These are phyloP conservation scores for Avicennia marina DNA, from an alignment of 257 asterid species.

Conservation along the genomic window DNA sequence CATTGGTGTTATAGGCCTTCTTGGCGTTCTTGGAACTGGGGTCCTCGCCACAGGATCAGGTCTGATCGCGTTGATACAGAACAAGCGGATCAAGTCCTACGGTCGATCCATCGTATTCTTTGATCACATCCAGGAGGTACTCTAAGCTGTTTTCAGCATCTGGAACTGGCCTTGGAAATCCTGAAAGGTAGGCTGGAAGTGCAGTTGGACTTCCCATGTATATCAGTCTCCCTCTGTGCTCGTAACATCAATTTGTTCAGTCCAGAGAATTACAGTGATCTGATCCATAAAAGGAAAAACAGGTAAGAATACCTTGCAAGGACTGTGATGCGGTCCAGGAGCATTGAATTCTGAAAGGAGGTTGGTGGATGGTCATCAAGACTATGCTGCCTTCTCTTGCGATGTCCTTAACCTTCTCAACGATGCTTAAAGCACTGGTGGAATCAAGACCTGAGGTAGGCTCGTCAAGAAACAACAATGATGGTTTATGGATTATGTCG, in stretches of 20 bases:
- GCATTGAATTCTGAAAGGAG: conserved; percentile 83
- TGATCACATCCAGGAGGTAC: conserved; percentile 79
- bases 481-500: conserved; percentile 87
- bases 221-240: conserved; percentile 65
- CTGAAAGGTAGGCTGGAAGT: conserved; percentile 45
- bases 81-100: conserved; percentile 74
- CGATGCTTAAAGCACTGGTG: conserved; percentile 77
- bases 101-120: conserved; percentile 75
- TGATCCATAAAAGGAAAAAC: background rate
- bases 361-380: conserved; percentile 86
- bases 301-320: conserved; percentile 54
- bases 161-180: conserved; percentile 73
- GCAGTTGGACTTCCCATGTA: conserved; percentile 64
- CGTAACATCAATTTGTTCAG: background rate
- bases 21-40: conserved; percentile 47
- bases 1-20: conserved; percentile 26
- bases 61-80: conserved; percentile 53
- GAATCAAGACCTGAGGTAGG: conserved; percentile 93
- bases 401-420: conserved; percentile 80
- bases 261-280: background rate
- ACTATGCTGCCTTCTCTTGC: conserved; percentile 75
- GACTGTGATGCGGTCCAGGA: conserved; percentile 63
- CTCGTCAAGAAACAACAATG: conserved; percentile 77
- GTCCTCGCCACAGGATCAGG: conserved; percentile 56
- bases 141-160: conserved; percentile 75